Percentiles rank a stretch among this genome's conserved stretches.
Evolutionary conservation across 352 stramenopile species (phyloP).

Genomic region (Pythium dissimile): DNA sequence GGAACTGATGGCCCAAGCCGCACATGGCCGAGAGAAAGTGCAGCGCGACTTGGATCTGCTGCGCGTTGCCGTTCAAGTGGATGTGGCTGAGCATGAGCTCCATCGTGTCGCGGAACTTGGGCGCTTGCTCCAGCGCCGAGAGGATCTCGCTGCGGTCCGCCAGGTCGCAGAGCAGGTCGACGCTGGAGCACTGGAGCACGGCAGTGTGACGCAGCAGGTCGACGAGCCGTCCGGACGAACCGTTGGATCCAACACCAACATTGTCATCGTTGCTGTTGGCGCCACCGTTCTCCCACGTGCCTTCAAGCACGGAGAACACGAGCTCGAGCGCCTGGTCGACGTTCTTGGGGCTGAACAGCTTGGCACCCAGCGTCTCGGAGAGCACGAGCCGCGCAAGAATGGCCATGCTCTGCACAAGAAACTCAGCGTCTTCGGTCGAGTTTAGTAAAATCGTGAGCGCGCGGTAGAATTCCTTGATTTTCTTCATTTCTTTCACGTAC

Average conservation of each 20-base stretch:
- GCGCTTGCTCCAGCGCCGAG: slow-evolving; percentile 40
- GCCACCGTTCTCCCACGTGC: slow-evolving; percentile 38
- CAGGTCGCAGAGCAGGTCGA: slow-evolving; percentile 71
- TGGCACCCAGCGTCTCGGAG: slow-evolving; percentile 64
- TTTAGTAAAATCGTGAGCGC: slow-evolving; percentile 81
- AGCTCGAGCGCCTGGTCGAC: slow-evolving; percentile 70
- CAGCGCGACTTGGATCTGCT: slow-evolving; percentile 54
- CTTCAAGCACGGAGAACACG: slow-evolving; percentile 67
- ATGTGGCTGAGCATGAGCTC: slow-evolving; percentile 55
- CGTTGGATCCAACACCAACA: no score
- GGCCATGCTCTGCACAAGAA: slow-evolving; percentile 75
- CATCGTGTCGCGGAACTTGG: slow-evolving; percentile 44
- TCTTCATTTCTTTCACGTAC: slow-evolving; percentile 75
- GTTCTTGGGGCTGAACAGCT: slow-evolving; percentile 82
- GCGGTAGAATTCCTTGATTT: slow-evolving; percentile 78
- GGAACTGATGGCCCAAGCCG: slow-evolving; percentile 54
- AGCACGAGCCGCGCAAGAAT: slow-evolving; percentile 75
- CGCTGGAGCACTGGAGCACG: slow-evolving; percentile 51
- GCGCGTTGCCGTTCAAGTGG: slow-evolving; percentile 60
- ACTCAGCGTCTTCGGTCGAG: slow-evolving; percentile 65
- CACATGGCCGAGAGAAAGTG: slow-evolving; percentile 61
- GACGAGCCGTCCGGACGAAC: slow-evolving; percentile 7
- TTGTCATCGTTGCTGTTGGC: no score
- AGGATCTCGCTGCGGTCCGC: slow-evolving; percentile 55
- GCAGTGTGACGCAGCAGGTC: slow-evolving; percentile 21